Evolutionary conservation across 129 eudicot genomes (phyloP).

Genomic region (Flaveria ramosissima): DNA sequence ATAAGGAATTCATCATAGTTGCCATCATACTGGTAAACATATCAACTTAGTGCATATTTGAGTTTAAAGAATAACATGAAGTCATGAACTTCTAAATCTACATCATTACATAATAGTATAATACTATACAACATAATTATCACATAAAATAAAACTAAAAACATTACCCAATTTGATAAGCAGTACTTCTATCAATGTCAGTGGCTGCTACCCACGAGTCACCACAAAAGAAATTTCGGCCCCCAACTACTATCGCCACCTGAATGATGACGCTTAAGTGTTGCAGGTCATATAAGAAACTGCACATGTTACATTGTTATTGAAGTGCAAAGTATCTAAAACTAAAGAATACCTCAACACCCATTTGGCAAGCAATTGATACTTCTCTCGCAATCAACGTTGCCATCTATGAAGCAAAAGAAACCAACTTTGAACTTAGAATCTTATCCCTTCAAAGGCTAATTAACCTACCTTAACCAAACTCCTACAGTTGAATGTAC

Average conservation of each 20-base stretch:
- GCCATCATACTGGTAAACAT: constrained; percentile 83
- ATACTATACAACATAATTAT: not conserved
- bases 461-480: no score
- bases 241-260: constrained; percentile 96
- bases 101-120: not conserved
- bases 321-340: not conserved
- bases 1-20: constrained; percentile 82
- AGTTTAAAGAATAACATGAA: not conserved
- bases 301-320: not conserved
- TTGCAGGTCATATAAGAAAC: constrained; percentile 14
- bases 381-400: constrained; percentile 82
- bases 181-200: constrained; percentile 73
- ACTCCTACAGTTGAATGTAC: constrained; percentile 27
- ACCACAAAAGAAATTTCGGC: constrained; percentile 85
- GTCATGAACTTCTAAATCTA: not conserved
- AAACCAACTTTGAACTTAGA: constrained; percentile 6
- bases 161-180: constrained; percentile 82
- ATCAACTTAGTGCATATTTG: not conserved
- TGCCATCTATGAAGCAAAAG: constrained; percentile 51
- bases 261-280: constrained; percentile 20
- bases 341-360: constrained; percentile 63
- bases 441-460: not conserved
- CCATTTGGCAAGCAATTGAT: constrained; percentile 65
- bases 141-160: not conserved
- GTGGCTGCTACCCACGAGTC: constrained; percentile 73